phyloP scores from a whole-genome alignment of 108 stramenopile species.

The Fragilariopsis cylindrus region DNA sequence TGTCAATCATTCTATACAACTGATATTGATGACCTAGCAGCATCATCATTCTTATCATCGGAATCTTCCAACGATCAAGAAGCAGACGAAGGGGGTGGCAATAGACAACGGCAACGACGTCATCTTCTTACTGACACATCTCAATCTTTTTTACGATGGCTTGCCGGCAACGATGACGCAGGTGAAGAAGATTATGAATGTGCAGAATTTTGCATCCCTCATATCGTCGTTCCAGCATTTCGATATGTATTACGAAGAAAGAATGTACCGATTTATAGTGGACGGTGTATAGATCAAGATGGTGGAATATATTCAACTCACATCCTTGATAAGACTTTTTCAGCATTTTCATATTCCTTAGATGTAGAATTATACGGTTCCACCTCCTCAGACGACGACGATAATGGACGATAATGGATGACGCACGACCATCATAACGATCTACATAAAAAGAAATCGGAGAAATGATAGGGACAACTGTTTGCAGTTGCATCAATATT shows the following conservation, averaged over 20 bases:
- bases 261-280: conserved; percentile 28
- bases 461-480: too few relatives aligned
- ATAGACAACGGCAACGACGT: background rate
- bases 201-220: conserved; percentile 57
- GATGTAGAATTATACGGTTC: conserved; percentile 37
- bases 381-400: conserved; percentile 10
- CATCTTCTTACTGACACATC: background rate
- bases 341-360: conserved; percentile 35
- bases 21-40: conserved; percentile 34
- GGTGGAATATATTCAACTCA: conserved; percentile 28
- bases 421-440: too few relatives aligned
- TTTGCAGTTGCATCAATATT: too few relatives aligned
- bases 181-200: conserved; percentile 32
- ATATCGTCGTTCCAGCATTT: conserved; percentile 37
- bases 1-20: conserved; percentile 47
- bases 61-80: background rate
- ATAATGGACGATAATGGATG: conserved; percentile 20
- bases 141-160: conserved; percentile 7
- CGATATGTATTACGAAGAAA: conserved; percentile 12
- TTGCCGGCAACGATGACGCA: conserved; percentile 20
- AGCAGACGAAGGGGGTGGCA: conserved; percentile 16
- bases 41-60: background rate
- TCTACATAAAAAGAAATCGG: too few relatives aligned
- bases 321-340: conserved; percentile 53
- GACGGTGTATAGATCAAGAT: conserved; percentile 45